These are phyloP conservation scores for Curvularia sp. DNA, from an alignment of 2,329 filamentous ascomycete genomes.

Conservation along the genomic window DNA sequence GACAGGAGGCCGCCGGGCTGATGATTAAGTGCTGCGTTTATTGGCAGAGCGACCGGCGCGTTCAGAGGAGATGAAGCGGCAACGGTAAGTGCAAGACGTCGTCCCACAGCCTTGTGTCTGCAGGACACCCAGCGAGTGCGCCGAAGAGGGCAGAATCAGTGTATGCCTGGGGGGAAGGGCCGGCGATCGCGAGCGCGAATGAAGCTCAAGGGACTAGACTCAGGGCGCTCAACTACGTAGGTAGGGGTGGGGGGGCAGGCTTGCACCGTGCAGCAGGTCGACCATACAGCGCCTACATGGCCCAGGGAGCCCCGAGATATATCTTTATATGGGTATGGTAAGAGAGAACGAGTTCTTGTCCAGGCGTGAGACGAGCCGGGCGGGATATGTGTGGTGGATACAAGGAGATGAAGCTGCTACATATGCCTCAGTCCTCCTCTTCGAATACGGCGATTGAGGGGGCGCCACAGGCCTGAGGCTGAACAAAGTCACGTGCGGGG, in stretches of 20 bases:
- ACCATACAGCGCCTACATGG: constrained; percentile 19
- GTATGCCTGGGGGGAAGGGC: constrained; percentile 26
- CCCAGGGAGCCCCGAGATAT: constrained; percentile 2
- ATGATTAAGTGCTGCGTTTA: constrained; percentile 34
- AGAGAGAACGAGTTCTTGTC: constrained; percentile 5
- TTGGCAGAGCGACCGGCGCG: constrained; percentile 32
- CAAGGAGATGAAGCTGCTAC: constrained; percentile 6
- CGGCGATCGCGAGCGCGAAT: constrained; percentile 25
- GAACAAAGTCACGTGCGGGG: constrained; percentile 6
- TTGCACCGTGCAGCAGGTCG: constrained; percentile 19
- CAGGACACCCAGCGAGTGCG: constrained; percentile 22
- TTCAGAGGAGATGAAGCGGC: constrained; percentile 30
- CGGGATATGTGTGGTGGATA: neutral
- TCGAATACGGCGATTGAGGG: constrained; percentile 2
- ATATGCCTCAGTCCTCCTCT: constrained; percentile 14
- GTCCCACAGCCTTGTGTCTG: constrained; percentile 30
- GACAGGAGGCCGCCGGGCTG: constrained; percentile 29
- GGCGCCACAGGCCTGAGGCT: constrained; percentile 13
- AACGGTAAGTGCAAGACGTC: constrained; percentile 23
- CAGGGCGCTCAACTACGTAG: constrained; percentile 20
- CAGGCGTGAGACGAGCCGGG: constrained; percentile 4
- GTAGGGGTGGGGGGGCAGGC: constrained; percentile 25
- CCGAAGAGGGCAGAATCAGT: constrained; percentile 28
- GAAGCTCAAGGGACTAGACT: constrained; percentile 34
- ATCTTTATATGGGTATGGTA: neutral